These are phyloP conservation scores for Trichosporon sp. DNA, from an alignment of 1,284 basidiomycete genomes.

Conservation along the genomic window DNA sequence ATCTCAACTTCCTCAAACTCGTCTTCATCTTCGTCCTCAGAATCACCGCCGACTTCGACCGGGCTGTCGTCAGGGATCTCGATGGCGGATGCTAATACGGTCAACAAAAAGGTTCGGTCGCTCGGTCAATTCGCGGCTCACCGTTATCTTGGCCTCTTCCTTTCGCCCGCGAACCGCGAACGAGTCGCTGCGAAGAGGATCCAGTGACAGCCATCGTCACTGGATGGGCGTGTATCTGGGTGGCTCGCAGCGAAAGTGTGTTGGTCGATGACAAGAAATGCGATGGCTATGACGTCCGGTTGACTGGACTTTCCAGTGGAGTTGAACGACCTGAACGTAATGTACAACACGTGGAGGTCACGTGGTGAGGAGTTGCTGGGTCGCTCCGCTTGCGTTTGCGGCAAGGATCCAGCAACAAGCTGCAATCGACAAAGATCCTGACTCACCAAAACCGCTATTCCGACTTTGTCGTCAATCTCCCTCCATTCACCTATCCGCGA, in stretches of 20 bases:
- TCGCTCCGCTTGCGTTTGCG: slow-evolving; percentile 1
- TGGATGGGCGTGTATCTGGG: not conserved
- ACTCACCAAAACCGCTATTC: not conserved
- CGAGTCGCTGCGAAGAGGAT: not conserved
- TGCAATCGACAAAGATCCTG: not conserved
- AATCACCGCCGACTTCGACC: slow-evolving; percentile 10
- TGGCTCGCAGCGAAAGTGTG: not conserved
- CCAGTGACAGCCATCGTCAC: slow-evolving; percentile 1
- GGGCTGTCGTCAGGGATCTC: slow-evolving; percentile 13
- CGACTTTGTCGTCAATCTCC: not conserved
- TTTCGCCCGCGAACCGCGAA: not conserved
- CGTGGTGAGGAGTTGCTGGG: not conserved
- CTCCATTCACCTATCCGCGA: not conserved
- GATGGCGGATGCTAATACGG: slow-evolving; percentile 9
- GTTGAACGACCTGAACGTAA: not conserved
- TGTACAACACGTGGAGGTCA: not conserved
- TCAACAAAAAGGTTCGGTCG: too few relatives aligned
- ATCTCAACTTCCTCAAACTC: slow-evolving; percentile 46
- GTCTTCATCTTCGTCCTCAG: slow-evolving; percentile 41
- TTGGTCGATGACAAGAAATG: not conserved
- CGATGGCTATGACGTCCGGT: not conserved
- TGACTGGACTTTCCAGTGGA: slow-evolving; percentile 2
- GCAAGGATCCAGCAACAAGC: not conserved
- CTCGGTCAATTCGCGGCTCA: slow-evolving; percentile 1
- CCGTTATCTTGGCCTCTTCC: slow-evolving; percentile 4